A percentile compares a stretch with the other conserved stretches of the same genome.
These are phyloP conservation scores for Microthlaspi erraticum DNA, from an alignment of 345 rosid genomes.

Conservation along the genomic window DNA sequence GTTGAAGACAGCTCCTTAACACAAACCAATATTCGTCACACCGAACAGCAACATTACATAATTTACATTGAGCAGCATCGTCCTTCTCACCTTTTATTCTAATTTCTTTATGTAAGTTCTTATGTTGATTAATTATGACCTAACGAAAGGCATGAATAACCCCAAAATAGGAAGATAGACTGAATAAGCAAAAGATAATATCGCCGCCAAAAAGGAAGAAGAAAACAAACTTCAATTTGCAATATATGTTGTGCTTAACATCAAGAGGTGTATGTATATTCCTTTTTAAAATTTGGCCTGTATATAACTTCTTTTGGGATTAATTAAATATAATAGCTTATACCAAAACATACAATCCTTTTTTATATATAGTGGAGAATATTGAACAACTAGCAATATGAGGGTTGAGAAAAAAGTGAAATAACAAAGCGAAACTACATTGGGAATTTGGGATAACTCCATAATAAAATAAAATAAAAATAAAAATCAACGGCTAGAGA, in stretches of 20 bases:
- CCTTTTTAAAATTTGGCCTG: neutral
- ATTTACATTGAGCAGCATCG: neutral
- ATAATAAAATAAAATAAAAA: neutral
- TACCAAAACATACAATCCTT: neutral
- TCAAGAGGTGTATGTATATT: neutral
- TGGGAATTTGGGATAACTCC: neutral
- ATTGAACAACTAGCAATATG: constrained; percentile 1
- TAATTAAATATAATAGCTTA: neutral
- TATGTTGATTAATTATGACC: neutral
- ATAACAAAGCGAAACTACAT: constrained; percentile 9
- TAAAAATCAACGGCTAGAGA: constrained; percentile 27
- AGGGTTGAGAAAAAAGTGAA: neutral
- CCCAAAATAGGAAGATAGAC: neutral
- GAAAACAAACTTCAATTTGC: neutral
- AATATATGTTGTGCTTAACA: neutral
- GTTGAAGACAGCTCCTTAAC: constrained; percentile 34
- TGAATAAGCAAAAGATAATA: neutral
- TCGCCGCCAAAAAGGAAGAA: neutral
- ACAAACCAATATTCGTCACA: constrained; percentile 7
- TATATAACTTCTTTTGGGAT: no score
- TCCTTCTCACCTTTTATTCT: constrained; percentile 2
- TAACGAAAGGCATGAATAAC: neutral
- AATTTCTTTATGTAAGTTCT: neutral
- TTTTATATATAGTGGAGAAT: constrained; percentile 33
- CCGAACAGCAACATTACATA: constrained; percentile 19